These are phyloP conservation scores for Globisporangium mamillatum DNA, from an alignment of 352 stramenopile species.

Conservation along the genomic window DNA sequence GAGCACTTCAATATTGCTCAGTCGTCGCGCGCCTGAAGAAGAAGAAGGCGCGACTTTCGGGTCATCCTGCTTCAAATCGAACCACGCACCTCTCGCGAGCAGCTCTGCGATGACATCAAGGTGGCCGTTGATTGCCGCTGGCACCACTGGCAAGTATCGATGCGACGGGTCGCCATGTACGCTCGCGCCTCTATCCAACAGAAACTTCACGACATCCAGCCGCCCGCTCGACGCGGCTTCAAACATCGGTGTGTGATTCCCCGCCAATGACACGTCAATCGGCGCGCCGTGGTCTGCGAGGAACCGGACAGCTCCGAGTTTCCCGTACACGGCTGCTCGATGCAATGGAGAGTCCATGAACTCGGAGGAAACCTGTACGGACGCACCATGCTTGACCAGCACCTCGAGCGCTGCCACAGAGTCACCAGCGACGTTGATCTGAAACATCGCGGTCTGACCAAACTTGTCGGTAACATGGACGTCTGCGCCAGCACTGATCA, in stretches of 20 bases:
- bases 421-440: not conserved
- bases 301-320: not conserved
- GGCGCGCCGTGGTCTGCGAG: not conserved
- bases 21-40: not conserved
- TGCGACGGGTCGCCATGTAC: not conserved
- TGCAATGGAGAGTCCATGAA: not conserved
- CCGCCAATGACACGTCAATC: not conserved
- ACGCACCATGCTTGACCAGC: not conserved
- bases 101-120: not conserved
- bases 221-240: not conserved
- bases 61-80: not conserved
- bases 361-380: not conserved
- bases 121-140: not conserved
- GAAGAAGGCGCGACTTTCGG: not conserved
- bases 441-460: not conserved
- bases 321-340: not conserved
- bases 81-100: not conserved
- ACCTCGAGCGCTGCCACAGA: not conserved
- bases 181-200: not conserved
- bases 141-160: not conserved
- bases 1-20: not conserved
- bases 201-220: not conserved
- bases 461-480: not conserved
- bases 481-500: not conserved
- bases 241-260: not conserved